A percentile compares a stretch with the other conserved stretches of the same genome.
phyloP scores from a whole-genome alignment of 202 grass and related monocot genomes.

The Zizania palustris region DNA sequence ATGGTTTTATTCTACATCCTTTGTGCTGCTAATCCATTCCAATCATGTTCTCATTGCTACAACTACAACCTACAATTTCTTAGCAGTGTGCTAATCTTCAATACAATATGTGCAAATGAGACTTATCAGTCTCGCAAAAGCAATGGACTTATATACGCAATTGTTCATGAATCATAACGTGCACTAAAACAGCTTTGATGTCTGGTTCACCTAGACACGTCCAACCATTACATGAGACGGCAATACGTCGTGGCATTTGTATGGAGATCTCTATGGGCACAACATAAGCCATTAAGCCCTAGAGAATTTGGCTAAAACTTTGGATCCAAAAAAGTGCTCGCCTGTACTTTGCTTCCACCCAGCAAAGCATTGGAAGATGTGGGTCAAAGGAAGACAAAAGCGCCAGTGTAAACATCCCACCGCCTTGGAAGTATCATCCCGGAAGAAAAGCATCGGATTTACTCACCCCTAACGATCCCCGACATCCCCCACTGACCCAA shows the following conservation, averaged over 20 bases:
- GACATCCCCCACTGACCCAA: background rate
- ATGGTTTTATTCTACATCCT: too few relatives aligned
- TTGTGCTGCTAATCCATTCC: too few relatives aligned
- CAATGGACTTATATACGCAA: background rate
- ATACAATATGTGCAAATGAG: too few relatives aligned
- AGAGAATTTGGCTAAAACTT: background rate
- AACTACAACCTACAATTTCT: too few relatives aligned
- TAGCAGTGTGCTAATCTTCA: too few relatives aligned
- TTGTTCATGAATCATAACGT: background rate
- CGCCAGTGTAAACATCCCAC: background rate
- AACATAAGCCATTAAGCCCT: too few relatives aligned
- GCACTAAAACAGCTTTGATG: background rate
- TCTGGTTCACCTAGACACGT: background rate
- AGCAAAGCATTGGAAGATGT: too few relatives aligned
- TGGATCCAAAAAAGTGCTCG: background rate
- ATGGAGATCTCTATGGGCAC: background rate
- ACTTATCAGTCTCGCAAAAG: background rate
- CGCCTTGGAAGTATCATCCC: background rate
- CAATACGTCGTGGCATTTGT: background rate
- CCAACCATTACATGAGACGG: background rate
- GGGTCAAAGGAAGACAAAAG: background rate
- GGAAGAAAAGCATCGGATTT: background rate
- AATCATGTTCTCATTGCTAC: too few relatives aligned
- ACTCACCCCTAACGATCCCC: background rate
- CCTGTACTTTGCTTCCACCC: background rate